Conservation (phyloP, 1,284 basidiomycete genomes). For the Melampsora larici-populina region DNA sequence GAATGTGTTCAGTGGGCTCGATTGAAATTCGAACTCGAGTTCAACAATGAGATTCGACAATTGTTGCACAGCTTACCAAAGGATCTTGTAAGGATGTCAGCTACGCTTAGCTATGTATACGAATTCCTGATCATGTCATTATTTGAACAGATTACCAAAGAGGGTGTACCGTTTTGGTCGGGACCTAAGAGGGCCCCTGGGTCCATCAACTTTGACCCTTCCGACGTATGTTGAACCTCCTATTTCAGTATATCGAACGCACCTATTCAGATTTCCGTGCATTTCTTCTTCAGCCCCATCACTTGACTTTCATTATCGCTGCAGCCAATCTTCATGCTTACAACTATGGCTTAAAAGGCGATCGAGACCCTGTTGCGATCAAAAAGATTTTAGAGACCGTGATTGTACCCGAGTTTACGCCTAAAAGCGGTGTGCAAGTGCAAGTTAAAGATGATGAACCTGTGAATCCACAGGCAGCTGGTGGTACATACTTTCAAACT, state of each 20-base stretch:
- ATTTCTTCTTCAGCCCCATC: slow-evolving; percentile 63
- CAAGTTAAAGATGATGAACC: slow-evolving; percentile 91
- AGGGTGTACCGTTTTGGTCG: slow-evolving; percentile 55
- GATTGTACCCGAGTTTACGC: slow-evolving; percentile 85
- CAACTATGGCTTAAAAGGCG: slow-evolving; percentile 95
- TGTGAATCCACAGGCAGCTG: slow-evolving; percentile 63
- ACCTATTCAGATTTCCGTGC: not conserved
- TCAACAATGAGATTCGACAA: slow-evolving; percentile 89
- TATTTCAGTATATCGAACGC: not conserved
- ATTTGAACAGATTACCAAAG: slow-evolving; percentile 34
- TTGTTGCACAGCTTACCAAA: slow-evolving; percentile 90
- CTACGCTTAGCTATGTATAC: not conserved
- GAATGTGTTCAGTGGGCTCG: slow-evolving; percentile 98
- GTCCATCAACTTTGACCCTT: slow-evolving; percentile 77
- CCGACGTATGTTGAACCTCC: slow-evolving; percentile 66
- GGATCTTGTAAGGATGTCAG: slow-evolving; percentile 63
- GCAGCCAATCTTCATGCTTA: slow-evolving; percentile 95
- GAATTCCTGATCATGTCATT: not conserved
- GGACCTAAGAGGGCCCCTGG: slow-evolving; percentile 98
- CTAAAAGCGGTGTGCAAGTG: slow-evolving; percentile 86
- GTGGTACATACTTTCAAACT: slow-evolving; percentile 10
- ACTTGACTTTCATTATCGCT: slow-evolving; percentile 84
- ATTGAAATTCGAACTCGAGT: slow-evolving; percentile 91
- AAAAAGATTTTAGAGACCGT: slow-evolving; percentile 80
- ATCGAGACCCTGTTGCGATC: slow-evolving; percentile 74